Percentiles rank a stretch among this genome's conserved stretches.
Evolutionary conservation across 148 eudicot genomes (phyloP).

Genomic region (Persicaria maculosa): DNA sequence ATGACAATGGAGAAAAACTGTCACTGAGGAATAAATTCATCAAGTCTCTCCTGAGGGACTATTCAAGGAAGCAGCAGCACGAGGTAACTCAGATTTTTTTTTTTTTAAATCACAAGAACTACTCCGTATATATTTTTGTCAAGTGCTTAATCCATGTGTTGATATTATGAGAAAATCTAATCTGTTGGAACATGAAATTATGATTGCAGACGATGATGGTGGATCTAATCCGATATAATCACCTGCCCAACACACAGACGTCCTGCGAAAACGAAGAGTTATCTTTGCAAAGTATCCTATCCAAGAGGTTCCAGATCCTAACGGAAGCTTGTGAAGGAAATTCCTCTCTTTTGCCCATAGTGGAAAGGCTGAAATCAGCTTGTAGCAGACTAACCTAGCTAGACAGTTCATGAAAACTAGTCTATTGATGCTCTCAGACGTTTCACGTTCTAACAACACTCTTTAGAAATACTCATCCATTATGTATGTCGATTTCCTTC

Average conservation of each 20-base stretch:
- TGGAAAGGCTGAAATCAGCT: slow-evolving; percentile 39
- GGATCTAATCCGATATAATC: slow-evolving; percentile 31
- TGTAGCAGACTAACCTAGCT: not conserved
- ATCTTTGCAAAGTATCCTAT: slow-evolving; percentile 12
- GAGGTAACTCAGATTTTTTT: slow-evolving; percentile 39
- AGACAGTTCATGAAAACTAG: not conserved
- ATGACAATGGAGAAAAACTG: slow-evolving; percentile 25
- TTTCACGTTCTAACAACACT: not conserved
- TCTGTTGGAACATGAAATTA: not conserved
- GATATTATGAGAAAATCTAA: not conserved
- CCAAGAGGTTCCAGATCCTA: slow-evolving; percentile 33
- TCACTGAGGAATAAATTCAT: slow-evolving; percentile 55
- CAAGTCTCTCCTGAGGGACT: slow-evolving; percentile 70
- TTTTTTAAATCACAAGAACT: not conserved
- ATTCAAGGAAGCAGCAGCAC: slow-evolving; percentile 54
- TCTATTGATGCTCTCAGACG: not conserved
- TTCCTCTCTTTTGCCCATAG: slow-evolving; percentile 40
- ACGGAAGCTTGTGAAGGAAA: slow-evolving; percentile 57
- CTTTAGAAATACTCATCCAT: not conserved
- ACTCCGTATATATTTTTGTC: not conserved
- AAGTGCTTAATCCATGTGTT: not conserved
- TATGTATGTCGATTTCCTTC: too few relatives aligned
- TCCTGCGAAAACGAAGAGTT: not conserved
- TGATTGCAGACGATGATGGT: slow-evolving; percentile 49
- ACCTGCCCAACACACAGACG: slow-evolving; percentile 9